Percentiles rank a stretch among this genome's conserved stretches.
phyloP scores from a whole-genome alignment of 257 asterid species.

The Lantana camara region DNA sequence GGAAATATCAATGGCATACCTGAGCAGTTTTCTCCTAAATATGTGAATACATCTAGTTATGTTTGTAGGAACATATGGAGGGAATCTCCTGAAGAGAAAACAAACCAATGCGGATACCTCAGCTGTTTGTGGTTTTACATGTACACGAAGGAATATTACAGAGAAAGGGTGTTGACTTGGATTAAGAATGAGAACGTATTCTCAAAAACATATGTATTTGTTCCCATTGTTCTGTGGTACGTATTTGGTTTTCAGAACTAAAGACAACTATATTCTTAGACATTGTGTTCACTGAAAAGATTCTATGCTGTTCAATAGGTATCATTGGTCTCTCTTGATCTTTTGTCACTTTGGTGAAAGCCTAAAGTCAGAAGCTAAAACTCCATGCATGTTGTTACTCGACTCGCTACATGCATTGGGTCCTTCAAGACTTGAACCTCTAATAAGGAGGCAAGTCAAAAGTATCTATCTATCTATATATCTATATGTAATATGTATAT shows the following conservation, averaged over 20 bases:
- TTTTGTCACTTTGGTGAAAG: constrained; percentile 60
- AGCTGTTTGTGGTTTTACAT: constrained; percentile 40
- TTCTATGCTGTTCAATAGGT: constrained; percentile 37
- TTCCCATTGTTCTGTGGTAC: constrained; percentile 60
- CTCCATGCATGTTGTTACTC: constrained; percentile 63
- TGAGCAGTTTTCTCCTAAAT: neutral
- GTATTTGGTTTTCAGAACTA: constrained; percentile 12
- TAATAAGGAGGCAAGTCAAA: constrained; percentile 46
- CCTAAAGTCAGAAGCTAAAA: constrained; percentile 24
- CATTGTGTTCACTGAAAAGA: neutral
- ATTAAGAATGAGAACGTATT: constrained; percentile 42
- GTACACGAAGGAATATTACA: constrained; percentile 18
- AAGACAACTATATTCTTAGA: neutral
- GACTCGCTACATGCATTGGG: constrained; percentile 50
- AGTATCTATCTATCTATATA: too few relatives aligned
- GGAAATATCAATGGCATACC: neutral
- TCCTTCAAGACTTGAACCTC: constrained; percentile 46
- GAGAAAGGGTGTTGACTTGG: constrained; percentile 47
- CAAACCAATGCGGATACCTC: constrained; percentile 31
- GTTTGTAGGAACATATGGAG: constrained; percentile 52
- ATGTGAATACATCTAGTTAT: neutral
- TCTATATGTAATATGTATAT: too few relatives aligned
- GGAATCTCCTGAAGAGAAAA: constrained; percentile 43
- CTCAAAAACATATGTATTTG: constrained; percentile 48
- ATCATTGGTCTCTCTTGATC: constrained; percentile 77